Evolutionary conservation across 805 yeast species (phyloP), one percentile per base, ranked within the genome.

Genomic region (Schwanniomyces yamadae): DNA sequence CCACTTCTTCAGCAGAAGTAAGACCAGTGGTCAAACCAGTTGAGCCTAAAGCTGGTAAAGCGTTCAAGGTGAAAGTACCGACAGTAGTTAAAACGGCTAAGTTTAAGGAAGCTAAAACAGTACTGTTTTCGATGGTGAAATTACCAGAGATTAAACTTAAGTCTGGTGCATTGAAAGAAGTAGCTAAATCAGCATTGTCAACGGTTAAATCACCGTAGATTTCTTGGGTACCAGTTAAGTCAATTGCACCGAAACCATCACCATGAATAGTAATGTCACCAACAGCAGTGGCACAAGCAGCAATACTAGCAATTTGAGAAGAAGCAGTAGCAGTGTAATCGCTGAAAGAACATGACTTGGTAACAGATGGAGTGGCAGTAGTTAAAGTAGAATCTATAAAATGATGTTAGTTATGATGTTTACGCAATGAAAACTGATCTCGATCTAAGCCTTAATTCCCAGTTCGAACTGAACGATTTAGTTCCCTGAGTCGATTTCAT

Each of bases 41-140:
- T 37, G 65, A 55, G 49, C 70, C 64, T 57, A 91, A 79, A 50
- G 89, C 91, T 59, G 97, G 96, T 62, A 93, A 77, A 50, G 96
- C 88, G 56, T 78, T 75, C 71, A 85, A 81, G 63, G 72, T 66
- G 56, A 93, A 77, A 38, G 87, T 66, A 59, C 95, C 96, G 48
- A 89, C 95, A 48, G 85, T 75, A 59, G 80, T 72, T 61, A 91
- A 78, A 51, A 75, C 70, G 47, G 95, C 95, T 62, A 90, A 77
- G 53, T 83, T 75, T 40, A 91, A 72, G 40, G 80, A 64, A 48
- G 71, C 52, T 62, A 93, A 75, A 42, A 79, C 63, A 55, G 91
- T 84, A 64, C 85, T 77, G 44, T 69, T 67, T 48, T 70, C 59
- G 48, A 93, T 69, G 42, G 66, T 62, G 51, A 93, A 75, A 45